Conservation (phyloP, 164 flowering plant species). For the Pachysandra terminalis region DNA sequence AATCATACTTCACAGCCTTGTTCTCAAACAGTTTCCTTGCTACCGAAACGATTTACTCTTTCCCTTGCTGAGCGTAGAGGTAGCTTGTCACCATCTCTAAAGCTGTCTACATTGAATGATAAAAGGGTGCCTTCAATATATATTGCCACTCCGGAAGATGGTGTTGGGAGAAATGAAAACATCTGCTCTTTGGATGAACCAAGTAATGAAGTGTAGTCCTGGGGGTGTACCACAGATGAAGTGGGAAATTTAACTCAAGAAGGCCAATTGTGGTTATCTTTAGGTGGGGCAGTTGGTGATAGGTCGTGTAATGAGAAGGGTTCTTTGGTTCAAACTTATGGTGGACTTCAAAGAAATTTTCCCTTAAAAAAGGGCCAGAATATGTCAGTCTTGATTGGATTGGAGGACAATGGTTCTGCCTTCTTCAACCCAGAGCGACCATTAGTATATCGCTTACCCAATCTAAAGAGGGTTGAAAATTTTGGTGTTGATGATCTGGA, state of each 20-base stretch:
- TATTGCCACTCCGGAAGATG: slow-evolving; percentile 21
- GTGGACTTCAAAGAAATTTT: slow-evolving; percentile 10
- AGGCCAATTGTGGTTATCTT: slow-evolving; percentile 12
- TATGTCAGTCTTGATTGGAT: slow-evolving; percentile 11
- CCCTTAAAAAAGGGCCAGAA: slow-evolving; percentile 6
- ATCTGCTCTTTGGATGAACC: slow-evolving; percentile 15
- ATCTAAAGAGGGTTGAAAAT: slow-evolving; percentile 37
- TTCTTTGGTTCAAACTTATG: slow-evolving; percentile 8
- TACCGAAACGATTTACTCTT: slow-evolving; percentile 34
- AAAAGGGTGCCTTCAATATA: slow-evolving; percentile 16
- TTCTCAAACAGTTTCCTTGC: slow-evolving; percentile 22
- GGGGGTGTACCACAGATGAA: slow-evolving; percentile 12
- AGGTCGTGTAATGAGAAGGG: slow-evolving; percentile 14
- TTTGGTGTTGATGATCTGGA: slow-evolving; percentile 35
- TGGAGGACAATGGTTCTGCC: slow-evolving; percentile 8
- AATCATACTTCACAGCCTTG: slow-evolving; percentile 19
- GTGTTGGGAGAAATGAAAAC: slow-evolving; percentile 6
- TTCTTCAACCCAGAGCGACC: slow-evolving; percentile 17
- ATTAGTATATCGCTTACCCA: slow-evolving; percentile 48
- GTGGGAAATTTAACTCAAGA: slow-evolving; percentile 18
- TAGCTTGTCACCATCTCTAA: slow-evolving; percentile 54
- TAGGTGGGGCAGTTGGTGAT: slow-evolving; percentile 12
- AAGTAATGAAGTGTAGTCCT: slow-evolving; percentile 19
- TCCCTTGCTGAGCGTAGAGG: slow-evolving; percentile 78
- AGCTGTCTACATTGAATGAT: slow-evolving; percentile 39